Evolutionary conservation across 495 filamentous ascomycete genomes (phyloP).

Genomic region (Penicillium samsonianum): DNA sequence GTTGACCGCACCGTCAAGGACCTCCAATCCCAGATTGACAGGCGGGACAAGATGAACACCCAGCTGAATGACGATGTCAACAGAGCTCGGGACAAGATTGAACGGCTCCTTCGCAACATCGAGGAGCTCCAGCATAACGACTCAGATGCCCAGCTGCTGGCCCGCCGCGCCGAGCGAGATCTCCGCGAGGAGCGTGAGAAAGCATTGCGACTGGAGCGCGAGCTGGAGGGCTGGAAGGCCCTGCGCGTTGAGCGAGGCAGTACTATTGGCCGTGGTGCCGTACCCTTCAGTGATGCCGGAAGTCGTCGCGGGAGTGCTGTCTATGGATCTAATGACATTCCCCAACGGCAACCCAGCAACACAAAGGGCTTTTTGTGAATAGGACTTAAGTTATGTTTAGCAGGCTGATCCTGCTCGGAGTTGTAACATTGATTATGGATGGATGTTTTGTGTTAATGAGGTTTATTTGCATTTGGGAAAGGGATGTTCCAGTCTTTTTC

Average conservation of each 20-base stretch:
- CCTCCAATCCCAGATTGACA: slow-evolving; percentile 87
- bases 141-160: slow-evolving; percentile 72
- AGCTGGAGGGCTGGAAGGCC: slow-evolving; percentile 83
- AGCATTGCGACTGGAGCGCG: slow-evolving; percentile 76
- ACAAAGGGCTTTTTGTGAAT: slow-evolving; percentile 52
- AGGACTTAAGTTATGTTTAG: slow-evolving; percentile 17
- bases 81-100: slow-evolving; percentile 83
- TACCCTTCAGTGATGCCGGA: slow-evolving; percentile 43
- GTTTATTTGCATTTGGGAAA: slow-evolving; percentile 28
- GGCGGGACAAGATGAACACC: slow-evolving; percentile 78
- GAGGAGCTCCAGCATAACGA: slow-evolving; percentile 91
- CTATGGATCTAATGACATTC: slow-evolving; percentile 40
- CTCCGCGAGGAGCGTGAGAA: slow-evolving; percentile 88
- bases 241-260: slow-evolving; percentile 63
- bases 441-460: slow-evolving; percentile 17
- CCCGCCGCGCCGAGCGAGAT: slow-evolving; percentile 85
- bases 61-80: slow-evolving; percentile 80
- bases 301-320: slow-evolving; percentile 44
- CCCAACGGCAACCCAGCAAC: slow-evolving; percentile 51
- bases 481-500: slow-evolving; percentile 14
- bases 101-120: slow-evolving; percentile 83
- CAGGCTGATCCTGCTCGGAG: slow-evolving; percentile 24
- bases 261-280: slow-evolving; percentile 34
- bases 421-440: slow-evolving; percentile 15
- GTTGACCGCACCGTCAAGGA: slow-evolving; percentile 94